Evolutionary conservation across 2,329 filamentous ascomycete species (phyloP).

Genomic region (Paradendryphiella salina): DNA sequence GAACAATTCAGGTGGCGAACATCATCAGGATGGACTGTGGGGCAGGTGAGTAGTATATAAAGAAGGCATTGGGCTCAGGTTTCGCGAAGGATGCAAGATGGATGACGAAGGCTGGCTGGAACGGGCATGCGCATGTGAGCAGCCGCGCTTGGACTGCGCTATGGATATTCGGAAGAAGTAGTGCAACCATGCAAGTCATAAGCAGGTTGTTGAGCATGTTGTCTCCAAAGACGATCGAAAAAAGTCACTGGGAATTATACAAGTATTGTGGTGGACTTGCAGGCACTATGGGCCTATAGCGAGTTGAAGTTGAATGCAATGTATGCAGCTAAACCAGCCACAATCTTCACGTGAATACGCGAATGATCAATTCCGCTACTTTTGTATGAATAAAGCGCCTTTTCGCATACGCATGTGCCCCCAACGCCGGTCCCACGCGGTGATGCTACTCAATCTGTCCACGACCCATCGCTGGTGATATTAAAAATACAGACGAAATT

Average conservation of each 20-base stretch:
- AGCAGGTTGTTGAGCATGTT: background rate
- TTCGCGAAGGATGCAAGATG: conserved; percentile 3
- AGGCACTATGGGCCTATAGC: background rate
- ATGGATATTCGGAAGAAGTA: background rate
- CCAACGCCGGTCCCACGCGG: conserved; percentile 33
- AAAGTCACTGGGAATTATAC: background rate
- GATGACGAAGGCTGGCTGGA: conserved; percentile 1
- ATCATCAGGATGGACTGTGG: background rate
- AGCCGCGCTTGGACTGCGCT: background rate
- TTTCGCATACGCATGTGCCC: conserved; percentile 14
- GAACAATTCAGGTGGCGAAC: background rate
- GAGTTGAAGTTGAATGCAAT: background rate
- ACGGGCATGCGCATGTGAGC: background rate
- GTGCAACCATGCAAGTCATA: background rate
- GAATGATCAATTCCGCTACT: conserved; percentile 13
- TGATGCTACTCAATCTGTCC: conserved; percentile 38
- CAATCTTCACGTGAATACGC: conserved; percentile 14
- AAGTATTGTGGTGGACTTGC: background rate
- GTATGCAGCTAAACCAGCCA: conserved; percentile 10
- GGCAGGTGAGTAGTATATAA: background rate
- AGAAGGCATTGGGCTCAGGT: background rate
- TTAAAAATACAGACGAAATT: conserved; percentile 45
- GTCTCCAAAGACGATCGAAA: background rate
- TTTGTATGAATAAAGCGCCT: conserved; percentile 23
- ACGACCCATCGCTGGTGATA: conserved; percentile 25